Evolutionary conservation across 768 basidiomycete species (phyloP), one percentile per base, ranked within the genome.

Genomic region (Mycena metata): DNA sequence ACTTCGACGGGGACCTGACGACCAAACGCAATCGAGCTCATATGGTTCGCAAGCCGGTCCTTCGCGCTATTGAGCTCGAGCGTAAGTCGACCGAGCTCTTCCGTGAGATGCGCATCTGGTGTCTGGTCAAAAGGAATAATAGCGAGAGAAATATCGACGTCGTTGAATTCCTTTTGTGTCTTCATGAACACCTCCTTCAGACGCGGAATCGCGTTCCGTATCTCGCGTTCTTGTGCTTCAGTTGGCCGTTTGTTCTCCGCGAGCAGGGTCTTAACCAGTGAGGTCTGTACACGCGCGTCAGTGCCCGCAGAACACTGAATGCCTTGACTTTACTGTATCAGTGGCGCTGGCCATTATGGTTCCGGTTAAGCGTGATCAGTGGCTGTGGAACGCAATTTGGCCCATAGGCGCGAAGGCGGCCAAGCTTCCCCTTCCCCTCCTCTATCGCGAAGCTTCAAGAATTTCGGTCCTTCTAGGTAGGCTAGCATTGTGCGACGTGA

Each of bases 1-100:
- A 77, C 58, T 46, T 76, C 76, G 19, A 77, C 43, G 6, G 76
- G 76, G 8, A 77, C 63, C n/a, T 57, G 56, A 17, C 69, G 67
- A 11, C 52, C 49, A 16, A 39, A 55, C 11, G 63, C 7, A 16
- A 71, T 35, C 1, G 51, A 58, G 4, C 17, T 50, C 36, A 42
- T 57, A 30, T 66, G 64, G n/a, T 23, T 23, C 15, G 59, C 66
- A 4, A 72, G 67, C 13, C 42, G 41, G 39, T 72, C 63, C 49
- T 46, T 33, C 59, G 70, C 64, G 21, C 21, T 26, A 17, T 45
- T 16, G 41, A 72, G 70, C 26, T 41, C 30, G 16, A 51, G 36
- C 23, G 24, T 52, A n/a, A 72, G 33, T 21, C 7, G 33, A 3
- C 46, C 60, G 39, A 65, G 46, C 26, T 57, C 35, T 35, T 60